phyloP scores from a whole-genome alignment of 352 stramenopile genomes.

The Pythium apleroticum region DNA sequence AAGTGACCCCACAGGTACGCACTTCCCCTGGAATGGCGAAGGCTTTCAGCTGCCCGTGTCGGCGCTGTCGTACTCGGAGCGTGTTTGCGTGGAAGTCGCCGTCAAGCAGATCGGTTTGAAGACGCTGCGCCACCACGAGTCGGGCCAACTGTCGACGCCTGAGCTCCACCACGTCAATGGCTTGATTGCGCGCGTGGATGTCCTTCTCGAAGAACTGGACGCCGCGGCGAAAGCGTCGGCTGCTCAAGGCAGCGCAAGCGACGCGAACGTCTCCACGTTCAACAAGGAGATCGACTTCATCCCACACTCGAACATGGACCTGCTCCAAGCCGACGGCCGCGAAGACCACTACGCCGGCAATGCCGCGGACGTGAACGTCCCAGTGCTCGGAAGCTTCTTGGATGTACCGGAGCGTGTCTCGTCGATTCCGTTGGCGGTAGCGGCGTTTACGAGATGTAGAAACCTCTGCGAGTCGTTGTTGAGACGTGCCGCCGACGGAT shows the following conservation, averaged over 20 bases:
- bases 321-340: conserved; percentile 52
- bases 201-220: conserved; percentile 39
- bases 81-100: conserved; percentile 59
- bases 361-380: conserved; percentile 59
- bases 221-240: conserved; percentile 11
- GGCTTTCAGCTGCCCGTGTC: conserved; percentile 57
- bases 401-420: conserved; percentile 81
- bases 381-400: conserved; percentile 77
- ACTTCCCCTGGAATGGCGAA: conserved; percentile 64
- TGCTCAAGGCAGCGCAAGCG: not conserved
- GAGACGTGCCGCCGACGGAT: conserved; percentile 78
- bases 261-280: conserved; percentile 26
- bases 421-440: conserved; percentile 74
- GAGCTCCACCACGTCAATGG: conserved; percentile 54
- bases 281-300: conserved; percentile 43
- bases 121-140: conserved; percentile 56
- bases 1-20: conserved; percentile 52
- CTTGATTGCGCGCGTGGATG: conserved; percentile 50
- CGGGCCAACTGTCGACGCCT: conserved; percentile 35
- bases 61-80: conserved; percentile 55
- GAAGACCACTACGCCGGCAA: conserved; percentile 82
- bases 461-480: conserved; percentile 79
- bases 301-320: conserved; percentile 55
- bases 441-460: conserved; percentile 76
- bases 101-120: conserved; percentile 78